Conservation (phyloP, 192 early-diverging fungal species). For the Phlyctochytrium bullatum region DNA sequence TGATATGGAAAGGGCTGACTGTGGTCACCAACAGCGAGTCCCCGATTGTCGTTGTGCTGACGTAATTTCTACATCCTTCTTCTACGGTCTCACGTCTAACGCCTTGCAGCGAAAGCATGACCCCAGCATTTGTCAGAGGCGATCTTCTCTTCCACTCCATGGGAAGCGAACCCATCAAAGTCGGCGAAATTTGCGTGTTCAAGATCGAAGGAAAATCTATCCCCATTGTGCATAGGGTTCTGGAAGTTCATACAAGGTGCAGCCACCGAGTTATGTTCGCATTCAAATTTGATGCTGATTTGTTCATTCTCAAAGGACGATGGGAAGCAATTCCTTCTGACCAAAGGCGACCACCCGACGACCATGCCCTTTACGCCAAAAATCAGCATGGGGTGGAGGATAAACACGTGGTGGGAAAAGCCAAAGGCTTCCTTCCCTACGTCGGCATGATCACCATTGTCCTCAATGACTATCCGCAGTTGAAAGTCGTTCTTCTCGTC, state of each 20-base stretch:
- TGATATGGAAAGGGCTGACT: slow-evolving; percentile 93
- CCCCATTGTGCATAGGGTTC: slow-evolving; percentile 95
- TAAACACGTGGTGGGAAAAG: slow-evolving; percentile 88
- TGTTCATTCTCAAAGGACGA: slow-evolving; percentile 34
- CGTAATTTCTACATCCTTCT: slow-evolving; percentile 39
- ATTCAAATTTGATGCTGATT: neutral
- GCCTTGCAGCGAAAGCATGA: slow-evolving; percentile 86
- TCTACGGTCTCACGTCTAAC: neutral
- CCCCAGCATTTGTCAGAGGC: slow-evolving; percentile 91
- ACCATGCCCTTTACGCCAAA: slow-evolving; percentile 78
- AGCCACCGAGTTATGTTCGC: no score
- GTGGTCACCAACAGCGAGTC: slow-evolving; percentile 87
- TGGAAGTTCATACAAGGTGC: slow-evolving; percentile 87
- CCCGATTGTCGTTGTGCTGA: slow-evolving; percentile 95
- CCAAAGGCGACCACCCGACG: slow-evolving; percentile 97
- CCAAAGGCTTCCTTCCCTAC: slow-evolving; percentile 84
- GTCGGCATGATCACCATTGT: slow-evolving; percentile 95
- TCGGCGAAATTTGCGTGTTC: slow-evolving; percentile 95
- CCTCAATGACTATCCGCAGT: slow-evolving; percentile 93
- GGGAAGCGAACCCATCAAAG: slow-evolving; percentile 66
- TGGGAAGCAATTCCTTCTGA: slow-evolving; percentile 81
- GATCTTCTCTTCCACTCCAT: slow-evolving; percentile 88
- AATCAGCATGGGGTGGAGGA: slow-evolving; percentile 89
- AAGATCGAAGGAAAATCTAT: slow-evolving; percentile 84
- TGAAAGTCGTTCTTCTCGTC: slow-evolving; percentile 81